Base-by-base conservation (phyloP, 129 eudicot species). In the Artemisia annua region DNA sequence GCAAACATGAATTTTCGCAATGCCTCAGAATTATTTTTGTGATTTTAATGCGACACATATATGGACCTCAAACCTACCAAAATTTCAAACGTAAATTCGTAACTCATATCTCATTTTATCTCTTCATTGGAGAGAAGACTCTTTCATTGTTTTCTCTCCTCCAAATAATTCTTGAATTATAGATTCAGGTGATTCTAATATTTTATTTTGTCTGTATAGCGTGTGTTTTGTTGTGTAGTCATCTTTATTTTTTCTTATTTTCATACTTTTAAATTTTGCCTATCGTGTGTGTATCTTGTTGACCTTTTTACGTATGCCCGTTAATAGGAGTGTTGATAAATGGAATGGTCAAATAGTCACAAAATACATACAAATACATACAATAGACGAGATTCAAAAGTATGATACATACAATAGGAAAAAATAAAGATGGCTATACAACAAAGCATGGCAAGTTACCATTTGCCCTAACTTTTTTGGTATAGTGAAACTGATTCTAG, bases 71-170 rank as follows among this genome's bases (percentile, higher is more conserved):
- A 51, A 75, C 15, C 60, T 30, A 28, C 71, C 71, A 70, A 59
- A 59, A 48, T 58, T 32, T 58, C 30, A 19, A 67, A 57, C 69
- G 69, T 69, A 48, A 75, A 7, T 55, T 57, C 28, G 9, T 48
- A 60, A 7, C 53, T 9, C 53, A 61, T 69, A n/a, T 51, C 35
- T 77, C 57, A 44, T 48, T 61, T 32, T 35, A 57, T 70, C 59
- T 62, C 28, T 51, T 53, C 73, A 77, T 61, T 14, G 81, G 81
- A 77, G 76, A 77, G 76, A 77, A 77, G 71, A 69, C 76, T 46
- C 22, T 52, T 69, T 39, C 81, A 32, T 56, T 16, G 76, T 70
- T 70, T 69, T 77, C 81, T 77, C 81, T 77, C 81, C 69, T 71
- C 58, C 48, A 15, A 15, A 48, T 39, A 39, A 39, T 39, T 7